Evolutionary conservation across 371 early-diverging fungal species (phyloP).

Genomic region (Apophysomyces variabilis): DNA sequence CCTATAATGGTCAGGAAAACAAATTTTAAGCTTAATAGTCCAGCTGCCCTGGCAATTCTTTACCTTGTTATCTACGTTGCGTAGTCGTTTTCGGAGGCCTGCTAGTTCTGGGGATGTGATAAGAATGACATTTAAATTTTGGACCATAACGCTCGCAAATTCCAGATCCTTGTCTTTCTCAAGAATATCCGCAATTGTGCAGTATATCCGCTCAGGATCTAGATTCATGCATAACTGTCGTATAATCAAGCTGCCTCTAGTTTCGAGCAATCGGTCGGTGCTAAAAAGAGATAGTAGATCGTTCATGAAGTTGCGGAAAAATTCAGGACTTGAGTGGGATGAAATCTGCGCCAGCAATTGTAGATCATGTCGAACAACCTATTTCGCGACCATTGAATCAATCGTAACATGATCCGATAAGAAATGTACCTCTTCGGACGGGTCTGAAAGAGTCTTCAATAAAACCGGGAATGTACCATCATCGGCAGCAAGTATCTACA

Average conservation of each 20-base stretch:
- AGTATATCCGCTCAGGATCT: conserved; percentile 85
- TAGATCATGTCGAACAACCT: conserved; percentile 84
- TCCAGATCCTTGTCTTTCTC: conserved; percentile 86
- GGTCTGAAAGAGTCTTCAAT: conserved; percentile 84
- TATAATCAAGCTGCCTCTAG: conserved; percentile 85
- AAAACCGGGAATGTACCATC: conserved; percentile 83
- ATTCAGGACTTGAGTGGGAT: conserved; percentile 75
- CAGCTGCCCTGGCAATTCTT: not conserved
- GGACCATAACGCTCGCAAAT: conserved; percentile 91
- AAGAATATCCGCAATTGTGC: conserved; percentile 79
- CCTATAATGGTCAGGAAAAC: conserved; percentile 21
- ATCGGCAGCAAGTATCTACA: conserved; percentile 70
- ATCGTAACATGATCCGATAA: not conserved
- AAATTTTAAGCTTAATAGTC: not conserved
- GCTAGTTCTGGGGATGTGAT: conserved; percentile 90
- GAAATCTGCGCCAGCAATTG: conserved; percentile 94
- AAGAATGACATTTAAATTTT: conserved; percentile 89
- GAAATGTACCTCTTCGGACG: conserved; percentile 77
- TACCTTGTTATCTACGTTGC: conserved; percentile 68
- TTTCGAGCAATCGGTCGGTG: conserved; percentile 86
- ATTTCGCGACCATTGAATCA: not conserved
- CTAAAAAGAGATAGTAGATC: conserved; percentile 83
- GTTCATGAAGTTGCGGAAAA: conserved; percentile 79
- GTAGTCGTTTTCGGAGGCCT: conserved; percentile 73
- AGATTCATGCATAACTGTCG: conserved; percentile 86